These are phyloP conservation scores for Penstemon barbatus DNA, from an alignment of 257 asterid species.

Conservation along the genomic window DNA sequence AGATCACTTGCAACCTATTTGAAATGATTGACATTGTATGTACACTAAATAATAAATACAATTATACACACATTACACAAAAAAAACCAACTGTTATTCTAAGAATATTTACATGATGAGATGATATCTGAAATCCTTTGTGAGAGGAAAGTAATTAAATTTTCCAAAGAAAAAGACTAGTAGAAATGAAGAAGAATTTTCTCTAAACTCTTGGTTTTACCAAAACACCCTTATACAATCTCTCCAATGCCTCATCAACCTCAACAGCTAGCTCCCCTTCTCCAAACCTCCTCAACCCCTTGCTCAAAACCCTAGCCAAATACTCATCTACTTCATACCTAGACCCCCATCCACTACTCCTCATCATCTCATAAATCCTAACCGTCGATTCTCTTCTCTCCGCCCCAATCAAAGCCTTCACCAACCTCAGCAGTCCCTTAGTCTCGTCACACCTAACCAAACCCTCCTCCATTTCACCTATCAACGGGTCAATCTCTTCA, in stretches of 20 bases:
- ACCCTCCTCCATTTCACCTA: conserved; percentile 50
- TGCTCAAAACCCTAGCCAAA: conserved; percentile 69
- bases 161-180: too few species aligned
- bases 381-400: conserved; percentile 65
- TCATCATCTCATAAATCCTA: conserved; percentile 75
- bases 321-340: conserved; percentile 57
- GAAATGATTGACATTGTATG: too few species aligned
- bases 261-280: conserved; percentile 66
- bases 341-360: conserved; percentile 54
- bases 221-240: conserved; percentile 43
- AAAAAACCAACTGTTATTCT: too few species aligned
- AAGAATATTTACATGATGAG: too few species aligned
- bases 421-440: conserved; percentile 64
- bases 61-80: too few species aligned
- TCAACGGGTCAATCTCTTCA: conserved; percentile 56
- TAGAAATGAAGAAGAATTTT: too few species aligned
- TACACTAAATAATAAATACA: too few species aligned
- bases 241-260: conserved; percentile 58
- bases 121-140: too few species aligned
- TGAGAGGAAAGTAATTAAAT: too few species aligned
- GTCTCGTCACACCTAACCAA: conserved; percentile 48
- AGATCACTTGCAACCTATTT: too few species aligned
- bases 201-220: conserved; percentile 28
- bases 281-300: conserved; percentile 73
- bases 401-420: conserved; percentile 69